phyloP scores from a whole-genome alignment of 805 yeast genomes.

The Saturnispora besseyi region DNA sequence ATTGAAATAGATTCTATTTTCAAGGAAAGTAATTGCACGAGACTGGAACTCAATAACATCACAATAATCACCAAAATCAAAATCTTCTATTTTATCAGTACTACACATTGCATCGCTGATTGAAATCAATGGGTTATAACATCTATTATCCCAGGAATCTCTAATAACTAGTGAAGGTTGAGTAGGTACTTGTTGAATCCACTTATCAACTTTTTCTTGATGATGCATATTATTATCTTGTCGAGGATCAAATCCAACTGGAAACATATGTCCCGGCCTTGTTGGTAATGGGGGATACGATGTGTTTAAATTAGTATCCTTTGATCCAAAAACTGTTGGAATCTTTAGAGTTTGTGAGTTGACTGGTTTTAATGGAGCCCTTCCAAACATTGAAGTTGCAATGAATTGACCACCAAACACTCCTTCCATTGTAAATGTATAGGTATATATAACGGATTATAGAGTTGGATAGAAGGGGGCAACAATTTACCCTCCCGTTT shows the following conservation, averaged over 20 bases:
- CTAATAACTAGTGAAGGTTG: slow-evolving; percentile 20
- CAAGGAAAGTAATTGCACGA: slow-evolving; percentile 38
- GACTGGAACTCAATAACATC: slow-evolving; percentile 48
- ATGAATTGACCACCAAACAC: background rate
- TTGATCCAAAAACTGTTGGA: background rate
- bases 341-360: background rate
- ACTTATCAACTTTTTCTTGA: slow-evolving; percentile 53
- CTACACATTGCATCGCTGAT: slow-evolving; percentile 19
- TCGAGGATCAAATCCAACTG: slow-evolving; percentile 52
- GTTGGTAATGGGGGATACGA: background rate
- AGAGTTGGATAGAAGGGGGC: background rate
- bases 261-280: slow-evolving; percentile 24
- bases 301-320: background rate
- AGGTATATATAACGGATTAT: background rate
- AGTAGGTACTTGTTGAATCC: slow-evolving; percentile 56
- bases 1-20: slow-evolving; percentile 31
- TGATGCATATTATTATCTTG: slow-evolving; percentile 53
- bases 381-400: background rate
- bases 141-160: slow-evolving; percentile 31
- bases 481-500: background rate
- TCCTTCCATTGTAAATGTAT: background rate
- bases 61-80: slow-evolving; percentile 27
- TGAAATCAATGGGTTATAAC: slow-evolving; percentile 40
- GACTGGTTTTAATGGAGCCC: slow-evolving; percentile 5
- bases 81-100: slow-evolving; percentile 11